Evolutionary conservation across 164 flowering plant genomes (phyloP), one percentile per base, ranked within the genome.

Genomic region (Tetrastigma voinierianum): DNA sequence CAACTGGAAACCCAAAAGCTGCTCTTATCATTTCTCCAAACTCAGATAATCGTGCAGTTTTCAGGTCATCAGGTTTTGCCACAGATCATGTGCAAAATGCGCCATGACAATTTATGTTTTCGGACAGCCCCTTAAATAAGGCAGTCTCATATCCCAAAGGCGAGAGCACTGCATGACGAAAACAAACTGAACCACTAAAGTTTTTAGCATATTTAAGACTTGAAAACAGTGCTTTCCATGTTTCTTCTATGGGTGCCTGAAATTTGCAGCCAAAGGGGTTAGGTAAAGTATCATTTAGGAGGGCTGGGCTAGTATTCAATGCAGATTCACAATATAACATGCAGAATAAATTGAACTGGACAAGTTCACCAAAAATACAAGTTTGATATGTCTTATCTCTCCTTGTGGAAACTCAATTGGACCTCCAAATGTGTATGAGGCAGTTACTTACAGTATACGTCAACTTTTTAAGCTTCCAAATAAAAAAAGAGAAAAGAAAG

Each of bases 91-190:
- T 11, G 93, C 85, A 51, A 88, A 88, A 64, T 54, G 87, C 82
- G 59, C 98, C 97, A 9, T 76, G 64, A 69, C 99, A 96, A 48
- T 80, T 60, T 59, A 96, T 83, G 13, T 68, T 61, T 71, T 87
- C 89, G 45, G 80, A 66, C 23, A 96, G 83, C 16, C 98, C 95
- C 80, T 80, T 87, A 54, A 93, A 96, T 17, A 93, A 62, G 16
- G 95, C 84, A 46, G 93, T 91, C 74, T 93, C 99, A 71, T 96
- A 96, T 44, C 99, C 99, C 77, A 96, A 69, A 23, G 99, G 99
- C 4, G 83, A 74, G 16, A 93, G 77, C 63, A 96, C 75, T 20
- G 81, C 91, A 71, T 93, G 99, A 23, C 95, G 94, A 45, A 93
- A 91, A 78, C 99, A 96, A 67, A 96, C 89, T 21, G 99, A 69